These are phyloP conservation scores for Cinnamomum micranthum DNA, from an alignment of 164 flowering plant species.

Conservation along the genomic window DNA sequence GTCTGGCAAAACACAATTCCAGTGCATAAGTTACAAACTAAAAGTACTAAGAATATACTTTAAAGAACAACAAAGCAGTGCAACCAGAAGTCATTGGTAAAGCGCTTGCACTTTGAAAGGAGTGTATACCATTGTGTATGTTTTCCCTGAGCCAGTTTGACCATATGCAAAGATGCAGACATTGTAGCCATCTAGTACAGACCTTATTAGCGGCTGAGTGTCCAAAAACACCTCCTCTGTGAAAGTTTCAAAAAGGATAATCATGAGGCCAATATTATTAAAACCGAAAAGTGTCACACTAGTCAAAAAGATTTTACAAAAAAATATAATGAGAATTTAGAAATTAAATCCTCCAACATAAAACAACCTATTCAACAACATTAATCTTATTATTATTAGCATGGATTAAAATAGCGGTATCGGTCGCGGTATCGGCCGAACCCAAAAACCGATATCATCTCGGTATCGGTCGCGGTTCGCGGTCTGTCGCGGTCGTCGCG, in stretches of 20 bases:
- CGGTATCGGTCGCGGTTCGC: too few relatives aligned
- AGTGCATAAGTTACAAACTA: not conserved
- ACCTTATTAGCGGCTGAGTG: conserved; percentile 83
- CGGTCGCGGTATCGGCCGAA: too few relatives aligned
- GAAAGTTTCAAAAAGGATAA: conserved; percentile 11
- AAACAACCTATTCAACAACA: too few relatives aligned
- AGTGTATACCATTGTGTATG: conserved; percentile 78
- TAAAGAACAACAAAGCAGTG: not conserved
- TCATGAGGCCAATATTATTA: not conserved
- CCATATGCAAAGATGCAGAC: conserved; percentile 98
- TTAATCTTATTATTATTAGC: too few relatives aligned
- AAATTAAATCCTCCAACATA: too few relatives aligned
- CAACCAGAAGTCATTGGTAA: not conserved
- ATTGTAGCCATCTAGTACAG: conserved; percentile 92
- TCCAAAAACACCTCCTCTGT: conserved; percentile 88
- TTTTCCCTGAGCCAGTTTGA: conserved; percentile 97
- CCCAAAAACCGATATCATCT: too few relatives aligned
- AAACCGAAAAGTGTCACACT: not conserved
- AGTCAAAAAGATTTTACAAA: not conserved
- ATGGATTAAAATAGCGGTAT: too few relatives aligned
- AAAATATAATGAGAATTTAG: too few relatives aligned
- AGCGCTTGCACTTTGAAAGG: not conserved
- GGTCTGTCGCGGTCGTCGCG: too few relatives aligned
- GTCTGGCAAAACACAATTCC: conserved; percentile 32
- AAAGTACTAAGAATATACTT: not conserved